These are phyloP conservation scores for Kluyveromyces lactis DNA, from an alignment of 805 yeast genomes.

Conservation along the genomic window DNA sequence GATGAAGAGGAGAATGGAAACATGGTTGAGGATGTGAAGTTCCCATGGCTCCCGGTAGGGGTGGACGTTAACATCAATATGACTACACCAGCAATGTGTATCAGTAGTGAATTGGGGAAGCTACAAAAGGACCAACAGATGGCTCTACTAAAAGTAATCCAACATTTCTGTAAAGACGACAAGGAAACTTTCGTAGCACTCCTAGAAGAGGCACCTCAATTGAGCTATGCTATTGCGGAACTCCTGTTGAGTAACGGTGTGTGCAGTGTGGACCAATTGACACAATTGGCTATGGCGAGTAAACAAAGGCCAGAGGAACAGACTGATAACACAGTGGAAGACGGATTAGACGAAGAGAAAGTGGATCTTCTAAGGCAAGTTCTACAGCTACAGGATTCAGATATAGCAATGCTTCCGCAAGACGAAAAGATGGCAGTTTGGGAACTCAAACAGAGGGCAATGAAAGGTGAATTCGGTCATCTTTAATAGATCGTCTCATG, in stretches of 20 bases:
- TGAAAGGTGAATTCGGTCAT: conserved; percentile 29
- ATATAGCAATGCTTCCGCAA: conserved; percentile 40
- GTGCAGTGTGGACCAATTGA: conserved; percentile 27
- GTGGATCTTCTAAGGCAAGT: conserved; percentile 46
- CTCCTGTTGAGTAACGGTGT: conserved; percentile 38
- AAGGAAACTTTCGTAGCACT: conserved; percentile 53
- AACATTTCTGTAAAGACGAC: conserved; percentile 46
- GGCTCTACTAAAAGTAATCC: conserved; percentile 28
- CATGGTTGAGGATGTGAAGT: conserved; percentile 9
- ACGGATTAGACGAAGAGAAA: conserved; percentile 25
- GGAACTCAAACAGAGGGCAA: conserved; percentile 30
- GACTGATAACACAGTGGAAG: conserved; percentile 12
- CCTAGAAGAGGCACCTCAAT: conserved; percentile 67
- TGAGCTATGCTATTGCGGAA: conserved; percentile 77
- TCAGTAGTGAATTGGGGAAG: conserved; percentile 25
- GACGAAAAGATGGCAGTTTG: conserved; percentile 38
- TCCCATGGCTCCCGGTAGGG: conserved; percentile 52
- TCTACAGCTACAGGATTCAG: conserved; percentile 42
- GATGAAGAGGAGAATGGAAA: conserved; percentile 5
- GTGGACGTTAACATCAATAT: conserved; percentile 32
- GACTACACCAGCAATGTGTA: conserved; percentile 33
- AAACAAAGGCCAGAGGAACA: conserved; percentile 3
- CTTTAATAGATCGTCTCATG: background rate
- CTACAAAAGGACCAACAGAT: conserved; percentile 20
- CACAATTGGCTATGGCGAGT: conserved; percentile 26